A percentile compares a stretch with the other conserved stretches of the same genome.
Conservation (phyloP, 1,284 basidiomycete species). For the Chalciporus sp. region DNA sequence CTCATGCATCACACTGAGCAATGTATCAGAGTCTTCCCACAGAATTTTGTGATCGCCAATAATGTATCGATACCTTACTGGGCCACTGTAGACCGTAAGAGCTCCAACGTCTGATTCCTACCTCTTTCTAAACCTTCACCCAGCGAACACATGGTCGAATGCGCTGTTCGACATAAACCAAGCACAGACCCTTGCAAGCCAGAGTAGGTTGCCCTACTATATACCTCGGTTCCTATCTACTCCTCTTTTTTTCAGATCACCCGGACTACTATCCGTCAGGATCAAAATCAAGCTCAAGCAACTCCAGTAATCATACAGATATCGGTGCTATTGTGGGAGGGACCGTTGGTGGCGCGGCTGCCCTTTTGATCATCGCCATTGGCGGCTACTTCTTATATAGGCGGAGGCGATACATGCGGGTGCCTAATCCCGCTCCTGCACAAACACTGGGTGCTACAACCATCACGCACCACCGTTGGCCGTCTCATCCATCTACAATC, state of each 20-base stretch:
- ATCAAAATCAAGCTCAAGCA: background rate
- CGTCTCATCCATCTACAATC: constrained; percentile 12
- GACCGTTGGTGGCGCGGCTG: constrained; percentile 18
- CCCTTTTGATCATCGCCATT: constrained; percentile 19
- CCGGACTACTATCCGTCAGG: constrained; percentile 13
- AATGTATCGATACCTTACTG: constrained; percentile 30
- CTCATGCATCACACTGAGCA: background rate
- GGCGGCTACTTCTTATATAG: constrained; percentile 24
- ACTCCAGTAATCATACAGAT: constrained; percentile 4
- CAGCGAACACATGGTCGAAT: constrained; percentile 23
- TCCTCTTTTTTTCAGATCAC: constrained; percentile 5
- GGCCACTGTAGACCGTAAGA: constrained; percentile 29
- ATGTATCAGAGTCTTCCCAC: constrained; percentile 23
- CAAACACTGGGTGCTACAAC: background rate
- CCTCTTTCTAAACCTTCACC: background rate
- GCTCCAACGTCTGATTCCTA: background rate
- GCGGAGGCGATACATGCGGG: constrained; percentile 4
- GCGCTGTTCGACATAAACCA: constrained; percentile 17
- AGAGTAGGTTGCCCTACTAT: constrained; percentile 3
- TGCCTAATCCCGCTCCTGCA: background rate
- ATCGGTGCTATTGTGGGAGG: constrained; percentile 27
- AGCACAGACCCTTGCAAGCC: constrained; percentile 10
- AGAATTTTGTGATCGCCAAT: constrained; percentile 16
- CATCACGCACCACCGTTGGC: constrained; percentile 7
- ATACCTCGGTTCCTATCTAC: no score